Base-by-base conservation (phyloP, 2,329 filamentous ascomycete genomes). In the Penicillium sp. region DNA sequence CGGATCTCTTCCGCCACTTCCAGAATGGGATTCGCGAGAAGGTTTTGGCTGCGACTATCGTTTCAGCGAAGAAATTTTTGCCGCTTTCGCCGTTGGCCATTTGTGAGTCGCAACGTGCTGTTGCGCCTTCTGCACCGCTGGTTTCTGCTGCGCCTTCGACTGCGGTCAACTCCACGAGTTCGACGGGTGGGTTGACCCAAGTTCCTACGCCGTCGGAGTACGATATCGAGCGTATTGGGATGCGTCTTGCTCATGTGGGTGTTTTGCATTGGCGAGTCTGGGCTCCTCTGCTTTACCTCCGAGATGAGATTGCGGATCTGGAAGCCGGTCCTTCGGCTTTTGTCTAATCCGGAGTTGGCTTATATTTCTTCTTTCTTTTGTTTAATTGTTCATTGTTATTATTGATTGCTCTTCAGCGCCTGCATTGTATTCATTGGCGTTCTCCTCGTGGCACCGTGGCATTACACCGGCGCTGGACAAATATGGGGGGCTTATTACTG, bases 201-300 rank as follows among this genome's bases (percentile, higher is more conserved):
- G 14, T 52, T 11, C 13, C 51, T 5, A 52, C 65, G 1, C 63
- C 72, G 21, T 70, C 71, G 35, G 68, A 71, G 31, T 65, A 68
- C 31, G 71, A 73, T 54, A 63, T 76, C 4, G 73, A 77, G 49
- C 69, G 71, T 57, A 85, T 96, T 72, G 86, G 90, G 1, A 88
- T 87, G 45, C 86, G 90, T 46, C 81, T 96, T 50, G 88, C 91
- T 6, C 93, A 97, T 69, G 85, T 97, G 45, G 86, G 90, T 14
- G 82, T 95, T 6, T 77, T 98, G 24, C 92, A 97, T 74, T 97
- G 93, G 92, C 84, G 90, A 48, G 89, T 96, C 3, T 98, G 93
- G 91, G 84, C 85, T 1, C 84, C 85, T 2, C 79, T 96, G 52
- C 86, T 89, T 13, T 96, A 96, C 52, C 63, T 72, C 24, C 63